Evolutionary conservation across 2,329 filamentous ascomycete genomes (phyloP).

Genomic region (Colletotrichum musicola): DNA sequence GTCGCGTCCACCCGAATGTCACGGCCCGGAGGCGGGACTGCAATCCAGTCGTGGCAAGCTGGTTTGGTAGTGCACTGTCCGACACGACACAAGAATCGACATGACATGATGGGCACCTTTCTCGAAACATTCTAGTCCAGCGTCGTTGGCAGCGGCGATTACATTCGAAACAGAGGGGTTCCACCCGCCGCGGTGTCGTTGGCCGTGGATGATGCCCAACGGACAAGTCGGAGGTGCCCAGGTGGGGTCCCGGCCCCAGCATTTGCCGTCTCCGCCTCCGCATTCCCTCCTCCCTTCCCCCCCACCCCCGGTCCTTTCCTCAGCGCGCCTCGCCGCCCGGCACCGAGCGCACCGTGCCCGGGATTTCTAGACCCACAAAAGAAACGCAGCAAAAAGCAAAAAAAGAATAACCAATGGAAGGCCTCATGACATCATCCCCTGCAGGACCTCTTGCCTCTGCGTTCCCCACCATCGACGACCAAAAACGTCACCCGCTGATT

Average conservation of each 20-base stretch:
- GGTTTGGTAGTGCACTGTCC: constrained; percentile 12
- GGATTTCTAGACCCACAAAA: constrained; percentile 7
- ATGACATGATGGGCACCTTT: not conserved
- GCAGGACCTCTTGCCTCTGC: not conserved
- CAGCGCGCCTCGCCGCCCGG: constrained; percentile 4
- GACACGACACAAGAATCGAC: not conserved
- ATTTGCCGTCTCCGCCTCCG: constrained; percentile 32
- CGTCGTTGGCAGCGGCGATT: not conserved
- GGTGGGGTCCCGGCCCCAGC: not conserved
- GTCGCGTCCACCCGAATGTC: constrained; percentile 5
- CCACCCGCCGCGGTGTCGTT: constrained; percentile 1
- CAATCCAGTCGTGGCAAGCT: constrained; percentile 10
- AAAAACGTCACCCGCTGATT: not conserved
- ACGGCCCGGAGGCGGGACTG: not conserved
- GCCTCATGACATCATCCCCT: constrained; percentile 29
- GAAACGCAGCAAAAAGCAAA: constrained; percentile 19
- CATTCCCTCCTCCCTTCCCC: constrained; percentile 2
- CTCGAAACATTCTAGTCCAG: not conserved
- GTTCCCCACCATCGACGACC: not conserved
- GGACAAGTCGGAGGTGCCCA: not conserved
- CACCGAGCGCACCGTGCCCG: constrained; percentile 31
- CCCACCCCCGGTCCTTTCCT: constrained; percentile 4
- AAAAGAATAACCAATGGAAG: not conserved
- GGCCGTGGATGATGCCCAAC: not conserved
- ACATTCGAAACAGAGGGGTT: constrained; percentile 15